Percentiles rank a stretch among this genome's conserved stretches.
phyloP scores from a whole-genome alignment of 1,284 basidiomycete species.

The Calocybe gambosa region DNA sequence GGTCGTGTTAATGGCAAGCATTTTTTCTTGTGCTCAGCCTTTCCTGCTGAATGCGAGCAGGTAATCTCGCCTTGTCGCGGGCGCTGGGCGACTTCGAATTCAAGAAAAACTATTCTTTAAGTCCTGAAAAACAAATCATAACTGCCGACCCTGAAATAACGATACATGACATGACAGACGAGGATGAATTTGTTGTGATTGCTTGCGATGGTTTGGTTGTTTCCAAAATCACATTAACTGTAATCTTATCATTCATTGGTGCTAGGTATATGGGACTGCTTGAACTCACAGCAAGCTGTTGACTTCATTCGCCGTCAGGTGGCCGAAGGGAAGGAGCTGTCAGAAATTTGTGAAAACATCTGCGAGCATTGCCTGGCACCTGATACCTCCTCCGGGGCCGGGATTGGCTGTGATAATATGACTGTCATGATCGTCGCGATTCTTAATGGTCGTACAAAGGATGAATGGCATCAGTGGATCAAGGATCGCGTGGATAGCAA shows the following conservation, averaged over 20 bases:
- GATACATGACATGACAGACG: slow-evolving; percentile 72
- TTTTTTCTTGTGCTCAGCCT: not conserved
- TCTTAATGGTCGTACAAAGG: slow-evolving; percentile 79
- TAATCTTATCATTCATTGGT: slow-evolving; percentile 11
- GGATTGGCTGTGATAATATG: slow-evolving; percentile 99
- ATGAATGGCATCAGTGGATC: slow-evolving; percentile 94
- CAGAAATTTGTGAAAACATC: slow-evolving; percentile 83
- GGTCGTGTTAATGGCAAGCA: slow-evolving; percentile 91
- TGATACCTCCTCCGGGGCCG: slow-evolving; percentile 84
- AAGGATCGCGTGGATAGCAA: slow-evolving; percentile 76
- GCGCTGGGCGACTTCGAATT: slow-evolving; percentile 99
- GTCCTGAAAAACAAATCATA: slow-evolving; percentile 91
- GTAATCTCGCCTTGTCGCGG: slow-evolving; percentile 92
- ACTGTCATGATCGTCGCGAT: slow-evolving; percentile 90
- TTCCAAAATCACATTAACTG: slow-evolving; percentile 1
- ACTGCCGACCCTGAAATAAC: slow-evolving; percentile 93
- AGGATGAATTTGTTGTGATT: slow-evolving; percentile 95
- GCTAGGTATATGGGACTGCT: slow-evolving; percentile 96
- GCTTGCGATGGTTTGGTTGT: slow-evolving; percentile 87
- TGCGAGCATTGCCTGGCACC: slow-evolving; percentile 95
- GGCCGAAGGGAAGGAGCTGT: slow-evolving; percentile 74
- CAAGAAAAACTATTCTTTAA: slow-evolving; percentile 85
- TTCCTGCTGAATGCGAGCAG: slow-evolving; percentile 33
- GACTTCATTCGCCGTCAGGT: slow-evolving; percentile 85
- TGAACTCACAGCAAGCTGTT: slow-evolving; percentile 89